Conservation (phyloP, 768 basidiomycete species). For the Tephrocybe sp. region DNA sequence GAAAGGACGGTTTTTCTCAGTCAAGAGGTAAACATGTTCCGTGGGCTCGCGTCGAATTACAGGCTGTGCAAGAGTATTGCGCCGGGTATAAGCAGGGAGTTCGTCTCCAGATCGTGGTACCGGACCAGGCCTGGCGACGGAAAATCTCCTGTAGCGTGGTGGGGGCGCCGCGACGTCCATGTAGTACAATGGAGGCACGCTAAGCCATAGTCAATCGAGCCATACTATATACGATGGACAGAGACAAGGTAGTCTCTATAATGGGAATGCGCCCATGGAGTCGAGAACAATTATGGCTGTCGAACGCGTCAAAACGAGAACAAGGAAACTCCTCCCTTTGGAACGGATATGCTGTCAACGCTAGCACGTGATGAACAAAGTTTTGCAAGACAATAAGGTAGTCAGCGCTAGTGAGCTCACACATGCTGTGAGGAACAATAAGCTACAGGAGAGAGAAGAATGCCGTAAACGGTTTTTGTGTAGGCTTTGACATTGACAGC, state of each 20-base stretch:
- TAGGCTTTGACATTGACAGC: neutral
- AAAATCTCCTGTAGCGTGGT: conserved; percentile 50
- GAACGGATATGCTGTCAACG: neutral
- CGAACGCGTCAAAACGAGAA: conserved; percentile 18
- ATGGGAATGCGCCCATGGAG: conserved; percentile 12
- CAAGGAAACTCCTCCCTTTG: conserved; percentile 10
- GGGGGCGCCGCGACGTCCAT: conserved; percentile 51
- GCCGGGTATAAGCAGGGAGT: conserved; percentile 50
- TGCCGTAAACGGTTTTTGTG: no score
- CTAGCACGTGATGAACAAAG: conserved; percentile 12
- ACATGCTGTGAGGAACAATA: no score
- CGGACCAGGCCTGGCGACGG: conserved; percentile 46
- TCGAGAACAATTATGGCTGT: conserved; percentile 22
- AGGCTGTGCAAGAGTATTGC: conserved; percentile 42
- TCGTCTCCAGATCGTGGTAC: conserved; percentile 45
- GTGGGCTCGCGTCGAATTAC: conserved; percentile 43
- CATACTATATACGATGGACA: conserved; percentile 20
- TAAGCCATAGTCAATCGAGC: neutral
- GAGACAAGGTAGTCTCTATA: conserved; percentile 29
- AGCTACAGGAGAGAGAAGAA: no score
- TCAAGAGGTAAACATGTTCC: conserved; percentile 45
- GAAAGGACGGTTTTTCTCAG: conserved; percentile 44
- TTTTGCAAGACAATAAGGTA: conserved; percentile 16
- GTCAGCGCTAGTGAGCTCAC: no score
- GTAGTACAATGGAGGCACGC: conserved; percentile 18